Evolutionary conservation across 1,284 basidiomycete species (phyloP), one percentile per base, ranked within the genome.

Genomic region (Naganishia sp.): DNA sequence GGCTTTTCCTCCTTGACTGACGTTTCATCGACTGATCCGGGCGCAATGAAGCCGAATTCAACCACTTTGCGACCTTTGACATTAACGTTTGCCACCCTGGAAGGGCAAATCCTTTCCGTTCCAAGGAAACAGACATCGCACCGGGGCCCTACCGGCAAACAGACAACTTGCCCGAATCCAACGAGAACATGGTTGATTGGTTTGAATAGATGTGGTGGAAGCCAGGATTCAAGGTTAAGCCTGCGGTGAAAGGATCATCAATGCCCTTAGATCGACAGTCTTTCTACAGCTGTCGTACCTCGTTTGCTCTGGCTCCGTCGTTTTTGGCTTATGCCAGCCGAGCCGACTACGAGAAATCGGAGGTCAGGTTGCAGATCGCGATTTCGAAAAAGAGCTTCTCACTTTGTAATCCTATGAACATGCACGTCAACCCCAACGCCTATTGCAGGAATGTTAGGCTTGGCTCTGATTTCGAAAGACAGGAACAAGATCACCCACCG

Each of bases 401-500:
- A 67, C 68, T 97, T 95, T 15, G 93, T 92, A 65, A 98, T 94
- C 0, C 95, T 83, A 72, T 98, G 94, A 0, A 99, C 95, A 74
- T 99, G 94, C 0, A 92, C 89, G 72, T 98, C 95, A 0, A 98
- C 94, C 0, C 95, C 95, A 45, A 99, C 96, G 28, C 66, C 66
- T 54, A n/a, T 31, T 7, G 3, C 15, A 3, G 3, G 25, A 10
- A 6, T 13, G 42, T 42, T 7, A 47, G 63, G 7, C 10, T 13
- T 39, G 35, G 35, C 7, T 39, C 35, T 9, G 35, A 39, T 35
- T 25, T 32, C n/a, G 21, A 23, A 46, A 46, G 17, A 5, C 15
- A 21, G 1, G 32, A 5, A n/a, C 6, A 5, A 17, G 41, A 18
- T 46, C 15, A 39, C 63, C 39, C 28, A 56, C 63, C 63, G 11